A percentile compares a stretch with the other conserved stretches of the same genome.
phyloP scores from a whole-genome alignment of 129 eudicot species.

The Flaveria robusta region DNA sequence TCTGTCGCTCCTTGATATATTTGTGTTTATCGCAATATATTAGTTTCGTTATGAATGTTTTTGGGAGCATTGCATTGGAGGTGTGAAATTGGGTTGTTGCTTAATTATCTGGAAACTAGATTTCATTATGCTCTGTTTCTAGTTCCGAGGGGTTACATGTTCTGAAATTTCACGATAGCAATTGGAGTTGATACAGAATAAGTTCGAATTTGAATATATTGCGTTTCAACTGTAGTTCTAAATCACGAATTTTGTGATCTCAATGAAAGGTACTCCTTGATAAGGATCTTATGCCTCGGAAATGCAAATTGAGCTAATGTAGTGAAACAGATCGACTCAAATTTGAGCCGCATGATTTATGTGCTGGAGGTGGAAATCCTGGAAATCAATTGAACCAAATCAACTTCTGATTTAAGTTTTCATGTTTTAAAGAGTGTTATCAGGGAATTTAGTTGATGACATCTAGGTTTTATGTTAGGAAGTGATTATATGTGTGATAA shows the following conservation, averaged over 20 bases:
- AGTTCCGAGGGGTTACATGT: neutral
- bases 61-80: constrained; percentile 7
- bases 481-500: neutral
- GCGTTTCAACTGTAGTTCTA: constrained; percentile 9
- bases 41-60: neutral
- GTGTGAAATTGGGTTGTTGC: constrained; percentile 20
- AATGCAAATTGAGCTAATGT: neutral
- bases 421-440: neutral
- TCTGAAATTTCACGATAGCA: neutral
- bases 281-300: neutral
- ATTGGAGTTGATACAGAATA: neutral
- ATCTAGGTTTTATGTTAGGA: neutral
- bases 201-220: constrained; percentile 3
- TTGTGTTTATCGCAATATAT: neutral
- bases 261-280: neutral
- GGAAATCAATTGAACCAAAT: neutral
- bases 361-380: constrained; percentile 10
- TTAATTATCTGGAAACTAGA: constrained; percentile 6
- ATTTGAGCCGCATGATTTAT: constrained; percentile 3
- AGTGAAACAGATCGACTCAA: constrained; percentile 7
- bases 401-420: constrained; percentile 6
- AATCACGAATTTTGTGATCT: constrained; percentile 15
- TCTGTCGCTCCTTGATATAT: no score
- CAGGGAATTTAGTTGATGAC: neutral
- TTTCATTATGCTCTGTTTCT: constrained; percentile 12